Percentiles rank a stretch among this genome's conserved stretches.
These are phyloP conservation scores for Cryptococcus sp. DNA, from an alignment of 1,284 basidiomycete genomes.

Conservation along the genomic window DNA sequence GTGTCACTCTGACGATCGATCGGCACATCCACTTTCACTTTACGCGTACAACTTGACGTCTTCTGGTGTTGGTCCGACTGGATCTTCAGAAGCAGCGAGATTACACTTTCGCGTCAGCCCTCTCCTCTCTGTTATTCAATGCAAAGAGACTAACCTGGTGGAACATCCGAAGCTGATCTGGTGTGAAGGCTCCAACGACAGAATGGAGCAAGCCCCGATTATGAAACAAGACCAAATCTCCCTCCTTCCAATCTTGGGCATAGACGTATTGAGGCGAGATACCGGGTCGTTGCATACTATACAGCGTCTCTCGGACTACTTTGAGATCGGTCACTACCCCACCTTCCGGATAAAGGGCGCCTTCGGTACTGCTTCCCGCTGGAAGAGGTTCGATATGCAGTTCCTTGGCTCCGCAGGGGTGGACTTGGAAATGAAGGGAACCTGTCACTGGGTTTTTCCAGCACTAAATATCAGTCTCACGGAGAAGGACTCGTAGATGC, in stretches of 20 bases:
- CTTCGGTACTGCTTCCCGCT: slow-evolving; percentile 46
- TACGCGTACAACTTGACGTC: slow-evolving; percentile 63
- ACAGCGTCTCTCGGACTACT: slow-evolving; percentile 66
- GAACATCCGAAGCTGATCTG: slow-evolving; percentile 68
- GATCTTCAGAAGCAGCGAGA: slow-evolving; percentile 68
- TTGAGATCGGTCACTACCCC: slow-evolving; percentile 64
- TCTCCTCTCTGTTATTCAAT: not conserved
- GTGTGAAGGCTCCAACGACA: slow-evolving; percentile 68
- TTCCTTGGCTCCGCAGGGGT: slow-evolving; percentile 60
- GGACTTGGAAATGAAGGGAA: slow-evolving; percentile 69
- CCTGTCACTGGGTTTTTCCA: slow-evolving; percentile 84
- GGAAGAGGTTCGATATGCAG: slow-evolving; percentile 63
- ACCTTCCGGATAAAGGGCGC: slow-evolving; percentile 65
- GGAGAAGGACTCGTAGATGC: not conserved
- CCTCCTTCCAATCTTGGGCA: slow-evolving; percentile 58
- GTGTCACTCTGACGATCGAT: not conserved
- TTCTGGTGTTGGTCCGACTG: slow-evolving; percentile 59
- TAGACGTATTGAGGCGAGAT: slow-evolving; percentile 59
- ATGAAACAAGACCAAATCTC: slow-evolving; percentile 65
- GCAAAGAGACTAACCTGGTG: slow-evolving; percentile 53
- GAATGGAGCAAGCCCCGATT: slow-evolving; percentile 72
- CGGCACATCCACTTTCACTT: slow-evolving; percentile 5
- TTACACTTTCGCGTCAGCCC: slow-evolving; percentile 56
- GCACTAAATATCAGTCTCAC: slow-evolving; percentile 48
- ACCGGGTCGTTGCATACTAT: slow-evolving; percentile 73